Evolutionary conservation across 768 basidiomycete genomes (phyloP), one percentile per base, ranked within the genome.

Genomic region (Leccinellum albellum): DNA sequence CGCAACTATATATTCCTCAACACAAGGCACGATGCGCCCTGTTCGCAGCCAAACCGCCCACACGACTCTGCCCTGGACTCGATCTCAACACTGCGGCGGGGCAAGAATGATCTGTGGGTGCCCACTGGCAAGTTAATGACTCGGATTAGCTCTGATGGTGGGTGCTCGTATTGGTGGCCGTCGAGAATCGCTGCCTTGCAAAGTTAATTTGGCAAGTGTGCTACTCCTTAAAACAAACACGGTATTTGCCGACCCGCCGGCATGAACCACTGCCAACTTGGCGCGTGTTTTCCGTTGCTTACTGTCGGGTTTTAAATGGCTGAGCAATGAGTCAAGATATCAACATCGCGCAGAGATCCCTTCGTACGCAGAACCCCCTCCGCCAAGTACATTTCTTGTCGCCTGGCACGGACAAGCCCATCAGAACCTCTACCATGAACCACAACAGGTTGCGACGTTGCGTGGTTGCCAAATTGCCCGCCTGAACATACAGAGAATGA

Each of bases 191-290:
- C 33, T 61, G 35, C 28, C 44, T 32, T 58, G 20, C 5, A 32
- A 54, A 42, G 23, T 29, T 13, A 31, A 51, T 61, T 50, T 55
- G 26, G 49, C n/a, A 52, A 49, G n/a, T 4, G 40, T 45, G 26
- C 24, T 48, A 13, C 29, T n/a, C n/a, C n/a, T 60, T 21, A n/a
- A 28, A 40, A 15, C 9, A 28, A 40, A 15, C 9, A 12, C 57
- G 57, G 50, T 20, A 17, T 49, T 60, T 60, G 58, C 58, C 58
- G 58, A 33, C 24, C 24, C 9, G 33, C 17, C 50, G 46, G 24
- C 46, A 15, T 5, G n/a, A n/a, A 12, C 17, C 21, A 3, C 23
- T 6, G 44, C 40, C 2, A 23, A 23, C 48, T 23, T 35, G 33
- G 15, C 15, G 28, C 6, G 17, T 10, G 2, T 51, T 51, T 24